Evolutionary conservation across 441 rosid species (phyloP).

Genomic region (Gossypium trilobum): DNA sequence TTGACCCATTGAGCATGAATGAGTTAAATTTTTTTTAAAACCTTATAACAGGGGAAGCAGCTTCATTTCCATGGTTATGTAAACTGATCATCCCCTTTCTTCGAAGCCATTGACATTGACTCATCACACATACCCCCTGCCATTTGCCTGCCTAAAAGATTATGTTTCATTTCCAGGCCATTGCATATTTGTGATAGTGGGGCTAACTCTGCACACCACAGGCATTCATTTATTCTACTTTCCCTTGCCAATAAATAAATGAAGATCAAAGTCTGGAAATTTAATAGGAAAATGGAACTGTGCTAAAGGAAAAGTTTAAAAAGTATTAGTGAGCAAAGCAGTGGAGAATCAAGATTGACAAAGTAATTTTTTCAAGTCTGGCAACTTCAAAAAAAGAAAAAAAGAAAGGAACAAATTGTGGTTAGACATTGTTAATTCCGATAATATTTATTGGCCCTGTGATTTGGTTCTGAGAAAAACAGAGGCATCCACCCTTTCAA

Average conservation of each 20-base stretch:
- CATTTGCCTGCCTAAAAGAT: not conserved
- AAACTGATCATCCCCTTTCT: not conserved
- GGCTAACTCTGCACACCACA: not conserved
- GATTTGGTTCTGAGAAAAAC: not conserved
- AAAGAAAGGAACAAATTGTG: conserved; percentile 1
- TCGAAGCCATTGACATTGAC: not conserved
- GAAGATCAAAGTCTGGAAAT: not conserved
- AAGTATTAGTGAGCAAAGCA: not conserved
- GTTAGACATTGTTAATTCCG: not conserved
- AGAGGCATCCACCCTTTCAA: not conserved
- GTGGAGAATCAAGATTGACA: not conserved
- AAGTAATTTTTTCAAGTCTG: not conserved
- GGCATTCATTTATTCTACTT: not conserved
- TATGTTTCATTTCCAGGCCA: not conserved
- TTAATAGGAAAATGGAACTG: not conserved
- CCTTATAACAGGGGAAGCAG: not conserved
- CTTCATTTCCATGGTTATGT: not conserved
- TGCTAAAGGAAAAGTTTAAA: not conserved
- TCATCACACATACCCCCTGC: not conserved
- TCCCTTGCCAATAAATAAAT: not conserved
- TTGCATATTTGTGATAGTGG: not conserved
- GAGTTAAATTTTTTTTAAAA: not conserved
- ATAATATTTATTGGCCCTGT: not conserved
- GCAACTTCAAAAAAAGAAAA: not conserved
- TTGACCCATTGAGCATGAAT: not conserved